Evolutionary conservation across 805 yeast genomes (phyloP), one percentile per base, ranked within the genome.

Genomic region (Saturnispora bothae): DNA sequence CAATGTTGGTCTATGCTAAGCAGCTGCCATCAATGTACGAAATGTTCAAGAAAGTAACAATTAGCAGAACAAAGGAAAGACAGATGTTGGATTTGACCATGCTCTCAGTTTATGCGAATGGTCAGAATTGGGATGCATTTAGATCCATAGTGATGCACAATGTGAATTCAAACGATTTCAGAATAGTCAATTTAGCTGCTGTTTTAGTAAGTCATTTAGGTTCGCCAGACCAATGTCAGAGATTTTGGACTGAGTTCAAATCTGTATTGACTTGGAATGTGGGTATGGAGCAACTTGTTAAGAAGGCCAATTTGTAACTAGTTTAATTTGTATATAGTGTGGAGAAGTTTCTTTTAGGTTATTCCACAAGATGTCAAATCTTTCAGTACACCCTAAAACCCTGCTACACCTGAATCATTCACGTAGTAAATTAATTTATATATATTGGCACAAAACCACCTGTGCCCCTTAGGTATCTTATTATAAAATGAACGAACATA

Each of bases 51-150:
- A 20, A 17, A 28, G 13, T 22, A 31, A 31, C 36, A 41, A 34
- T 14, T 22, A 5, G 20, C 13, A 15, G 29, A 29, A 25, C 30
- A 34, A 25, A 31, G 37, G 22, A 33, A 9, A 38, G 26, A 15
- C 39, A 33, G 27, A 42, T 31, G 31, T 25, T 44, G 10, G 46
- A 48, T 32, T 16, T 45, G 5, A 26, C 46, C 3, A 39, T 46
- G 27, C 18, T 48, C 2, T 36, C 48, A 12, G 36, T 49, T 16
- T 49, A 33, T 28, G 41, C 47, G 5, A 49, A 49, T 34, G 36
- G 45, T 12, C 15, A 27, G 7, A 41, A 47, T 19, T 48, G 48
- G 46, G 17, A 18, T 4, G 40, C 39, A 20, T 35, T 42, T 13
- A 38, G 30, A 14, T 28, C 40, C 9, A 36, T 48, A 4, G 10